phyloP scores from a whole-genome alignment of 441 rosid species.

The Erodium trifolium region DNA sequence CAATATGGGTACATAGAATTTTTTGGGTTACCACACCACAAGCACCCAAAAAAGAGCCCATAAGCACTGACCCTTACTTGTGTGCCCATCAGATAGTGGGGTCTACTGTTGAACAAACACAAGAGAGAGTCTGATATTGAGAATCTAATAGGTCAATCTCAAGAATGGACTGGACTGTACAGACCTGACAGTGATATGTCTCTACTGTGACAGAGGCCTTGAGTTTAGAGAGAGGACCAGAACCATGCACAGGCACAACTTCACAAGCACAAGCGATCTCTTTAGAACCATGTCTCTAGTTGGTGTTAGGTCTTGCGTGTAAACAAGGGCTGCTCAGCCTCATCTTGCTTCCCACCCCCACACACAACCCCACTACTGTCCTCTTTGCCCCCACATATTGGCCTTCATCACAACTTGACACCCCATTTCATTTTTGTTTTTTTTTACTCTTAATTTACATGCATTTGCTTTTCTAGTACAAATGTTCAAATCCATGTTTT shows the following conservation, averaged over 20 bases:
- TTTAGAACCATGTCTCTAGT: no score
- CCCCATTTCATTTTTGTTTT: not conserved
- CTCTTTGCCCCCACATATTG: not conserved
- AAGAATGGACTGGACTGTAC: not conserved
- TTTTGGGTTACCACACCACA: slow-evolving; percentile 6
- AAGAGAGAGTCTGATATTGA: slow-evolving; percentile 6
- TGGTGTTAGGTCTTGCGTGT: slow-evolving; percentile 1
- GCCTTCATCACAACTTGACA: slow-evolving; percentile 2
- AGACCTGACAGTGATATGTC: not conserved
- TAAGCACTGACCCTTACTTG: not conserved
- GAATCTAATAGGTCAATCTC: slow-evolving; percentile 11
- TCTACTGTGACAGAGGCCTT: no score
- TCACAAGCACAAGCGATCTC: not conserved
- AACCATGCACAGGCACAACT: no score
- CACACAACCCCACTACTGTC: not conserved
- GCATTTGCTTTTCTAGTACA: not conserved
- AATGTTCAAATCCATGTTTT: not conserved
- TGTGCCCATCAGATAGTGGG: slow-evolving; percentile 9
- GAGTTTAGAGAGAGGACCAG: not conserved
- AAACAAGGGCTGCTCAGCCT: slow-evolving; percentile 4
- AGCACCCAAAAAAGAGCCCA: slow-evolving; percentile 1
- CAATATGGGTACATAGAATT: slow-evolving; percentile 9
- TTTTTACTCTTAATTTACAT: not conserved
- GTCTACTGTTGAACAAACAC: slow-evolving; percentile 4
- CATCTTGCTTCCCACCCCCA: slow-evolving; percentile 2